Percentiles rank a stretch among this genome's conserved stretches.
These are phyloP conservation scores for Alternaria tenuissima DNA, from an alignment of 2,329 filamentous ascomycete species.

Conservation along the genomic window DNA sequence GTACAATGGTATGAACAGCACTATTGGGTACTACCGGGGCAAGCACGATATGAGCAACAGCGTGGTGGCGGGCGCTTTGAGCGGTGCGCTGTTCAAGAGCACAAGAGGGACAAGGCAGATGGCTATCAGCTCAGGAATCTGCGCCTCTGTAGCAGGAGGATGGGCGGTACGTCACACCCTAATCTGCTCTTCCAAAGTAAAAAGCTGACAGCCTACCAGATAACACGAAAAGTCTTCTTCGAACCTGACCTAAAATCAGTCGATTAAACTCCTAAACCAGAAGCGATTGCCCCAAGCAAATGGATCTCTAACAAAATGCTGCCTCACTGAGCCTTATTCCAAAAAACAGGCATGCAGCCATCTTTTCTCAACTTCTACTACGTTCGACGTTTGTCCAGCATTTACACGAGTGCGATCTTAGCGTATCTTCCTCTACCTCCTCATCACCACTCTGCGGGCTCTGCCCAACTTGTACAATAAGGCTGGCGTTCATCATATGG, in stretches of 20 bases:
- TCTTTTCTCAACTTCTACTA: constrained; percentile 14
- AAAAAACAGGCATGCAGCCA: not conserved
- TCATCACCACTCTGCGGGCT: constrained; percentile 28
- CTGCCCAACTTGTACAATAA: constrained; percentile 28
- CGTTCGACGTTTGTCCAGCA: constrained; percentile 20
- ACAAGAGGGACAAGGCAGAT: constrained; percentile 89
- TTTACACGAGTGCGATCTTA: constrained; percentile 21
- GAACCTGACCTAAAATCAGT: constrained; percentile 25
- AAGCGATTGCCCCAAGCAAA: not conserved
- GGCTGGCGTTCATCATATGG: constrained; percentile 19
- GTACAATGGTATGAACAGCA: constrained; percentile 77
- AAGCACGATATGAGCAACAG: constrained; percentile 82
- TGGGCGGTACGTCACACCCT: constrained; percentile 74
- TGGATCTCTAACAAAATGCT: not conserved
- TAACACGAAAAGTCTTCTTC: constrained; percentile 41
- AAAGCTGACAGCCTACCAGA: constrained; percentile 14
- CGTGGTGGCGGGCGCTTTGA: constrained; percentile 82
- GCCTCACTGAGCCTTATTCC: not conserved
- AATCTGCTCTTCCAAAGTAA: not conserved
- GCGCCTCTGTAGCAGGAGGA: constrained; percentile 81
- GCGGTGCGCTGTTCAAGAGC: constrained; percentile 96
- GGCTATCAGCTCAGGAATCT: constrained; percentile 91
- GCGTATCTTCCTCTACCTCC: constrained; percentile 11
- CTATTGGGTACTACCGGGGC: constrained; percentile 50
- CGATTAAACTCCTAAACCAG: constrained; percentile 1